Conservation (phyloP, 192 early-diverging fungal genomes). For the Chytriomyces sp. region DNA sequence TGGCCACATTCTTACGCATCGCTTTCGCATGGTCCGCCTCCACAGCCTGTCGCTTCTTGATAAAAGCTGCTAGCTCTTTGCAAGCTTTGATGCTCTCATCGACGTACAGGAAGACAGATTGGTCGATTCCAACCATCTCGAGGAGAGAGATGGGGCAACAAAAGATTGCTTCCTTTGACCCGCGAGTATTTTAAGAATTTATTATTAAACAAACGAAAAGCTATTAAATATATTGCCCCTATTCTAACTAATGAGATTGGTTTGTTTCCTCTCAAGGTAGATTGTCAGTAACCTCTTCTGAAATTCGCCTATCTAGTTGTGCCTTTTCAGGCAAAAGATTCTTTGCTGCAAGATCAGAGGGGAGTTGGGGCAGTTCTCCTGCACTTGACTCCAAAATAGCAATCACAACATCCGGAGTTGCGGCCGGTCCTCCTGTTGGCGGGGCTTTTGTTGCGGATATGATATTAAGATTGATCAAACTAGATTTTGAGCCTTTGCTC, state of each 20-base stretch:
- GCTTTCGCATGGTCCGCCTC: conserved; percentile 48
- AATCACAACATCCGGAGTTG: neutral
- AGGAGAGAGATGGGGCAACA: too few relatives aligned
- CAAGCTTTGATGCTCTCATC: conserved; percentile 50
- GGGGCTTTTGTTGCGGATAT: too few relatives aligned
- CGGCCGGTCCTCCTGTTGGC: neutral
- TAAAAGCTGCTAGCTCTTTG: conserved; percentile 42
- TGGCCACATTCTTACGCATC: conserved; percentile 35
- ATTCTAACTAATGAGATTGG: too few relatives aligned
- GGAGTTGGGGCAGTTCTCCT: neutral
- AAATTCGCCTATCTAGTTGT: neutral
- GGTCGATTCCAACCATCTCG: conserved; percentile 10
- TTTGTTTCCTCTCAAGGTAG: too few relatives aligned
- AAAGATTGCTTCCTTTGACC: too few relatives aligned
- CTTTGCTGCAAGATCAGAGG: too few relatives aligned
- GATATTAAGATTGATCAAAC: neutral
- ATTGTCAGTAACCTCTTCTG: too few relatives aligned
- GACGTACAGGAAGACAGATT: conserved; percentile 33
- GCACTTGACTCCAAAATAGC: neutral
- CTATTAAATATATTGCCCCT: too few relatives aligned
- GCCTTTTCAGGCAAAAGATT: too few relatives aligned
- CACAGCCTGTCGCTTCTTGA: conserved; percentile 40
- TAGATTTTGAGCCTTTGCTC: conserved; percentile 5
- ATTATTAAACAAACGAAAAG: too few relatives aligned
- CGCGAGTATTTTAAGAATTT: too few relatives aligned